Conservation (phyloP, 345 rosid genomes). For the Garcia nutans region DNA sequence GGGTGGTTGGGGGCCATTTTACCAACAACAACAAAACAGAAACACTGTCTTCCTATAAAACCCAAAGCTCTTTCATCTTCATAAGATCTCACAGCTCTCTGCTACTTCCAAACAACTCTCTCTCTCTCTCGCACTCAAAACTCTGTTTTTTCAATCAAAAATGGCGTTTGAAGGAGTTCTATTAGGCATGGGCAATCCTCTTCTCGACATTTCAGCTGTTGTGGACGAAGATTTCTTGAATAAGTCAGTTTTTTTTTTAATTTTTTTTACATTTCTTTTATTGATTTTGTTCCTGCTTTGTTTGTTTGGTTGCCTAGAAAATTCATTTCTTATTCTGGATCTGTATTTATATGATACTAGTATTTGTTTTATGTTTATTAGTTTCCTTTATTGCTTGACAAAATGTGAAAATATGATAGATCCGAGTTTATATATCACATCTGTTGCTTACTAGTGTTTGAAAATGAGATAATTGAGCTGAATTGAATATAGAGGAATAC, state of each 20-base stretch:
- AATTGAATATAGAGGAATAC: neutral
- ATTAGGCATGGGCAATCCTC: slow-evolving; percentile 98
- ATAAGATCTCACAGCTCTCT: neutral
- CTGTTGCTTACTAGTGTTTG: neutral
- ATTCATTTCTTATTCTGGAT: neutral
- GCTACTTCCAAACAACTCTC: neutral
- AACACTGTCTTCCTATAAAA: neutral
- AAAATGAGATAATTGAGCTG: neutral
- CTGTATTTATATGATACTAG: neutral
- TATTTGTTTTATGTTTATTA: neutral
- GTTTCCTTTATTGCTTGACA: neutral
- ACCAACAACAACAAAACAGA: neutral
- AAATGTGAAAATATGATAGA: neutral
- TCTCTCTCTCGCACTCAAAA: neutral
- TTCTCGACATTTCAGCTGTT: slow-evolving; percentile 90
- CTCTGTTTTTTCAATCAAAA: slow-evolving; percentile 11
- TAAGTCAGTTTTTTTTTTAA: slow-evolving; percentile 40
- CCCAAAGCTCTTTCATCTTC: neutral
- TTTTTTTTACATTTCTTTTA: neutral
- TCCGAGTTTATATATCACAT: neutral
- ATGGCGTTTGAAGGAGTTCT: slow-evolving; percentile 70
- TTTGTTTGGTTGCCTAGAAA: neutral
- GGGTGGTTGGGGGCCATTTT: slow-evolving; percentile 1
- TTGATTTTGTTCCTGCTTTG: neutral
- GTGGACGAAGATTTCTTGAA: slow-evolving; percentile 82